Evolutionary conservation across 495 filamentous ascomycete species (phyloP).

Genomic region (Penicillium samsonianum): DNA sequence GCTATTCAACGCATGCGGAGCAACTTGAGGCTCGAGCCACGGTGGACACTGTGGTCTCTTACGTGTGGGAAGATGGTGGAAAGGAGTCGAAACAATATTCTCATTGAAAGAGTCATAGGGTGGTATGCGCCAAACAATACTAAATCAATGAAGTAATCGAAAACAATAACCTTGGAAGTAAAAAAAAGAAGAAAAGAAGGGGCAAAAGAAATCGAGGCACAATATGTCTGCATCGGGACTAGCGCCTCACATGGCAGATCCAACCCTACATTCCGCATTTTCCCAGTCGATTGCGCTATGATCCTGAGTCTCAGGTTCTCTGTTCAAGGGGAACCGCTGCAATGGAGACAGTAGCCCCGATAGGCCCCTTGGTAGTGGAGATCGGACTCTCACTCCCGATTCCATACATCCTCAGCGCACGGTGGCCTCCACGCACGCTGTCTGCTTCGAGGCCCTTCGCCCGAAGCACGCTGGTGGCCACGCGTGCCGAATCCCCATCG

Average conservation of each 20-base stretch:
- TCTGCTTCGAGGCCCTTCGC: slow-evolving; percentile 52
- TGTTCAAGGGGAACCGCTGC: slow-evolving; percentile 26
- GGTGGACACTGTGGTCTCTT: not conserved
- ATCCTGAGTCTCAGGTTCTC: not conserved
- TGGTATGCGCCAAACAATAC: slow-evolving; percentile 10
- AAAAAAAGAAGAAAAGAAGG: not conserved
- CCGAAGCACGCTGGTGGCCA: slow-evolving; percentile 55
- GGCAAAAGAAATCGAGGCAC: not conserved
- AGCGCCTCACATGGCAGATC: slow-evolving; percentile 19
- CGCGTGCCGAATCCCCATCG: slow-evolving; percentile 53
- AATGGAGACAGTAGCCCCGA: slow-evolving; percentile 24
- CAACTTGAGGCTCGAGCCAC: slow-evolving; percentile 1
- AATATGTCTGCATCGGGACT: slow-evolving; percentile 19
- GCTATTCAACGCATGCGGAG: slow-evolving; percentile 15
- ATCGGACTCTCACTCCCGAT: slow-evolving; percentile 25
- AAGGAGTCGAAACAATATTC: not conserved
- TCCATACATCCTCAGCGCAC: slow-evolving; percentile 33
- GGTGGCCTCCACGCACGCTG: slow-evolving; percentile 49
- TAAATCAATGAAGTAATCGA: not conserved
- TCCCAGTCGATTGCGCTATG: not conserved
- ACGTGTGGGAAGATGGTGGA: not conserved
- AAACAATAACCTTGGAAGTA: not conserved
- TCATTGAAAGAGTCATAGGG: slow-evolving; percentile 10
- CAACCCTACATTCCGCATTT: slow-evolving; percentile 28
- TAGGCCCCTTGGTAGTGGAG: slow-evolving; percentile 11